Conservation (phyloP, 805 yeast genomes). For the Wickerhamomyces queroliae region DNA sequence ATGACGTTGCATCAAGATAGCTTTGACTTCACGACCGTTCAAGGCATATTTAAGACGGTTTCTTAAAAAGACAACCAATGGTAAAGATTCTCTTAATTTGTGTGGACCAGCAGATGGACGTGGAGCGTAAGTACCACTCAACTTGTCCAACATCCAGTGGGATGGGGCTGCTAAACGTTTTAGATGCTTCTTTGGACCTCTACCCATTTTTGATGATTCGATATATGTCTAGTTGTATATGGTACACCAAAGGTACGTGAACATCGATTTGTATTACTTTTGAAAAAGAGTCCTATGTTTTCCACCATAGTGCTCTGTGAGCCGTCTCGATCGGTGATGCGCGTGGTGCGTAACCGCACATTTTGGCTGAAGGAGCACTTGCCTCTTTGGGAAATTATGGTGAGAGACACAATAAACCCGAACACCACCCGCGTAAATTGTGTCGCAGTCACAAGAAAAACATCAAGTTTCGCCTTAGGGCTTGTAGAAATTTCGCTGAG, state of each 20-base stretch:
- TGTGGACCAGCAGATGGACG: conserved; percentile 99
- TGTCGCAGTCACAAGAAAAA: background rate
- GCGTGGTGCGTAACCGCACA: background rate
- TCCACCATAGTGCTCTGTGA: background rate
- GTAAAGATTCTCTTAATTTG: conserved; percentile 97
- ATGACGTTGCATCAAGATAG: conserved; percentile 96
- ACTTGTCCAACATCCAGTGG: conserved; percentile 99
- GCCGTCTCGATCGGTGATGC: too few species aligned
- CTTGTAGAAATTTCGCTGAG: too few species aligned
- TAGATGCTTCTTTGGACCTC: conserved; percentile 13
- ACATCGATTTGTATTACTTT: background rate
- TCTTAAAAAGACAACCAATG: conserved; percentile 94
- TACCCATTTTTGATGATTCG: conserved; percentile 12
- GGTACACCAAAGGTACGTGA: background rate
- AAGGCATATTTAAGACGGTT: conserved; percentile 98
- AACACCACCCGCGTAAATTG: too few species aligned
- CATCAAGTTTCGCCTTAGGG: background rate
- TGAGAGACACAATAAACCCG: background rate
- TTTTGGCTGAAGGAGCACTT: background rate
- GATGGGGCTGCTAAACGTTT: conserved; percentile 84
- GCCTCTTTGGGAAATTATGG: background rate
- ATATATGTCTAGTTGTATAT: background rate
- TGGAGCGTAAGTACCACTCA: conserved; percentile 99
- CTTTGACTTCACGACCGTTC: conserved; percentile 98
- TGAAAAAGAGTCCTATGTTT: background rate